Percentiles rank a stretch among this genome's conserved stretches.
Evolutionary conservation across 768 basidiomycete genomes (phyloP).

Genomic region (Mycena filopes): DNA sequence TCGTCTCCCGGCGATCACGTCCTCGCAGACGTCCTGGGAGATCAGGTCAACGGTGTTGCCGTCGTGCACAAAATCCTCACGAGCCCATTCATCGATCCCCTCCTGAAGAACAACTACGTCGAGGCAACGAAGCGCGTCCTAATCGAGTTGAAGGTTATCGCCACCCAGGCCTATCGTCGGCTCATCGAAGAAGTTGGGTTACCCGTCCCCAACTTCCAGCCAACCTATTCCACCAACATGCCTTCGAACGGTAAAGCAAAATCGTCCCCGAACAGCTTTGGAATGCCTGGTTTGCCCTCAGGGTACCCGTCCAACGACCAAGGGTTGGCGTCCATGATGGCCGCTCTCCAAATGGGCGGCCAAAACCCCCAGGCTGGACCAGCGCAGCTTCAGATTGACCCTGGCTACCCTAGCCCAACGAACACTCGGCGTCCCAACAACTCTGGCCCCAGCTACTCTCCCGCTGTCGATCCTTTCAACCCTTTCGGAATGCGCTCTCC

Average conservation of each 20-base stretch:
- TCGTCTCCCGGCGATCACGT: slow-evolving; percentile 90
- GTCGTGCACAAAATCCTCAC: slow-evolving; percentile 93
- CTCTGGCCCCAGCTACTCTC: slow-evolving; percentile 49
- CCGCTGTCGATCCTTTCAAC: slow-evolving; percentile 59
- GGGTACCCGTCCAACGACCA: slow-evolving; percentile 88
- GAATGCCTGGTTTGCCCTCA: slow-evolving; percentile 79
- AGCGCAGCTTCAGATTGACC: slow-evolving; percentile 77
- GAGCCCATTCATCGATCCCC: slow-evolving; percentile 83
- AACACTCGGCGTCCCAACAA: slow-evolving; percentile 50
- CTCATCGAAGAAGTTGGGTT: slow-evolving; percentile 95
- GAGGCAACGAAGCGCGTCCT: slow-evolving; percentile 92
- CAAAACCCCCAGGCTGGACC: slow-evolving; percentile 87
- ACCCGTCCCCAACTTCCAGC: slow-evolving; percentile 88
- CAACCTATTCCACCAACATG: slow-evolving; percentile 75
- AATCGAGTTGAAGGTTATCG: slow-evolving; percentile 90
- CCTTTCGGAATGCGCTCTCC: slow-evolving; percentile 60
- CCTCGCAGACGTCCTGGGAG: slow-evolving; percentile 91
- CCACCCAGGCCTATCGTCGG: slow-evolving; percentile 93
- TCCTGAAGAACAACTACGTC: slow-evolving; percentile 73
- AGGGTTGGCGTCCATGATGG: slow-evolving; percentile 92
- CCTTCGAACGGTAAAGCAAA: slow-evolving; percentile 72
- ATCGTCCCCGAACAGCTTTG: slow-evolving; percentile 63
- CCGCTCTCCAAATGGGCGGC: slow-evolving; percentile 89
- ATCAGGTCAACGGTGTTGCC: slow-evolving; percentile 96
- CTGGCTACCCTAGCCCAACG: slow-evolving; percentile 58